phyloP scores from a whole-genome alignment of 225 moss, liverwort and hornwort genomes.

The Physcomitrellopsis africana region DNA sequence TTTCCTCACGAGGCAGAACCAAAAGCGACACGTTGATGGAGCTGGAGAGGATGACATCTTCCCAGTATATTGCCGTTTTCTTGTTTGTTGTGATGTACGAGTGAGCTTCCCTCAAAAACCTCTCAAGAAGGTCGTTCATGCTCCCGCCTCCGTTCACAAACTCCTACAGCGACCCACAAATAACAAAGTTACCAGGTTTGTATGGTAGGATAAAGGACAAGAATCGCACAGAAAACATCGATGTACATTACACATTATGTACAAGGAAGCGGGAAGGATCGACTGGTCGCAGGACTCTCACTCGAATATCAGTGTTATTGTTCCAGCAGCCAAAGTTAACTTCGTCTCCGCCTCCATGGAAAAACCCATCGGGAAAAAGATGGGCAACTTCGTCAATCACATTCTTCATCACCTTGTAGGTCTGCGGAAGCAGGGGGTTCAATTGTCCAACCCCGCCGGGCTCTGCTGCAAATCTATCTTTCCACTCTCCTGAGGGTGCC shows the following conservation, averaged over 20 bases:
- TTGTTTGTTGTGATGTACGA: slow-evolving; percentile 58
- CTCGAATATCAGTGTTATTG: slow-evolving; percentile 60
- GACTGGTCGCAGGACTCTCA: slow-evolving; percentile 16
- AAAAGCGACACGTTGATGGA: slow-evolving; percentile 55
- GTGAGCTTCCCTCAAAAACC: slow-evolving; percentile 51
- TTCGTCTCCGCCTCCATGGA: slow-evolving; percentile 83
- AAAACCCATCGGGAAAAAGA: slow-evolving; percentile 62
- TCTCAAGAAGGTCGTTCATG: slow-evolving; percentile 50
- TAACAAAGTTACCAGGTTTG: neutral
- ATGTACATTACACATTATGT: too few species aligned
- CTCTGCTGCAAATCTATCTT: slow-evolving; percentile 70
- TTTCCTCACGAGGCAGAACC: slow-evolving; percentile 47
- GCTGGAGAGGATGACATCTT: slow-evolving; percentile 62
- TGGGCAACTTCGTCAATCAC: slow-evolving; percentile 63
- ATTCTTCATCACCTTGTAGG: slow-evolving; percentile 75
- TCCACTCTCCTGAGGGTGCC: slow-evolving; percentile 53
- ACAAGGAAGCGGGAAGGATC: too few species aligned
- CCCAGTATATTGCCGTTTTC: slow-evolving; percentile 73
- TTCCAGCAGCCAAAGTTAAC: slow-evolving; percentile 75
- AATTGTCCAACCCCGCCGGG: slow-evolving; percentile 83
- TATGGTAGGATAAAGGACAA: neutral
- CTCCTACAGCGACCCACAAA: slow-evolving; percentile 34
- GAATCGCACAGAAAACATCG: too few species aligned
- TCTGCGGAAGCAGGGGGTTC: slow-evolving; percentile 69
- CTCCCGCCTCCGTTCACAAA: slow-evolving; percentile 49